phyloP scores from a whole-genome alignment of 1,139 yeast genomes.

The Lodderomyces beijingensis region DNA sequence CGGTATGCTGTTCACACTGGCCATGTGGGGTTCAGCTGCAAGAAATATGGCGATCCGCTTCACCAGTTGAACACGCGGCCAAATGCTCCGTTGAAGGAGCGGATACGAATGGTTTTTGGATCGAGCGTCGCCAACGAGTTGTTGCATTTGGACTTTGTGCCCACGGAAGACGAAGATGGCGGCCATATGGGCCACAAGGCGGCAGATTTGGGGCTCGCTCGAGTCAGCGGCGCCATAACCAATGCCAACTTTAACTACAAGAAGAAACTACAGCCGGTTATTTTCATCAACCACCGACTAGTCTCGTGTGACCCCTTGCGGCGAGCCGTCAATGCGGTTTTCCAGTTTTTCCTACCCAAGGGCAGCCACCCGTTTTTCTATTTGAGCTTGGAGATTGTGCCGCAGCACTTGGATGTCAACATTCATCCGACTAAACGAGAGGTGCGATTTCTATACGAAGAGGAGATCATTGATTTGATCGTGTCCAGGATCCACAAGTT shows the following conservation, averaged over 20 bases:
- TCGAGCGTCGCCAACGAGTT: conserved; percentile 64
- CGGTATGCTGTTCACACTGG: conserved; percentile 75
- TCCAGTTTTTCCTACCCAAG: conserved; percentile 67
- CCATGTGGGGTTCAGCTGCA: conserved; percentile 72
- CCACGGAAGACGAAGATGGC: conserved; percentile 1
- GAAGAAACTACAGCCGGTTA: conserved; percentile 61
- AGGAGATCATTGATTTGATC: conserved; percentile 70
- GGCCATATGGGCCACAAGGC: conserved; percentile 17
- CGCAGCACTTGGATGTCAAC: conserved; percentile 81
- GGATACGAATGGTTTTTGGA: conserved; percentile 75
- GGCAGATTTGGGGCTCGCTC: conserved; percentile 38
- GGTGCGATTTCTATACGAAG: conserved; percentile 81
- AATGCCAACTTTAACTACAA: conserved; percentile 70
- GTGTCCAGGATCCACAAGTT: conserved; percentile 46
- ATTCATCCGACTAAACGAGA: conserved; percentile 95
- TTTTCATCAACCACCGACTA: conserved; percentile 80
- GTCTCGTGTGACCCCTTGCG: conserved; percentile 79
- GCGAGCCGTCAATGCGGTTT: conserved; percentile 63
- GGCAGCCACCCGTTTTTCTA: conserved; percentile 80
- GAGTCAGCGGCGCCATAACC: conserved; percentile 59
- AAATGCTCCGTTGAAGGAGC: conserved; percentile 47
- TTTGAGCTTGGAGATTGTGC: conserved; percentile 58
- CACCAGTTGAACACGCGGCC: conserved; percentile 55
- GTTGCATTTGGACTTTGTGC: conserved; percentile 30
- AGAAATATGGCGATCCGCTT: conserved; percentile 66